Conservation (phyloP, 306 rosid species). For the Betula pendula region DNA sequence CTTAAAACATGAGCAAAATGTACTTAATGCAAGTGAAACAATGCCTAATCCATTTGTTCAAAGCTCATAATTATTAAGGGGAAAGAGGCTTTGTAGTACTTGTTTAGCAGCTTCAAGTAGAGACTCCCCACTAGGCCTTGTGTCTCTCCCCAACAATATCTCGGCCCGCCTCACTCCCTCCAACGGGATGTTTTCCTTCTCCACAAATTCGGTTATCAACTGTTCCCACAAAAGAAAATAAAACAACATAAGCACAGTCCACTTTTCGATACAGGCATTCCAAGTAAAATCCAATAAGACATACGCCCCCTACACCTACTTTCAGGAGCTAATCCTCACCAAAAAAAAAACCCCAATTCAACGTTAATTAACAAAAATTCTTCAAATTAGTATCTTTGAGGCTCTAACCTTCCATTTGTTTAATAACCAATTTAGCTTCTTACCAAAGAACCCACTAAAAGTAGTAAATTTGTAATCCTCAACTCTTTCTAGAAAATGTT, state of each 20-base stretch:
- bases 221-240: slow-evolving; percentile 21
- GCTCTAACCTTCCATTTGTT: neutral
- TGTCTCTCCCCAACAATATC: slow-evolving; percentile 84
- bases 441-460: neutral
- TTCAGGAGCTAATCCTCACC: neutral
- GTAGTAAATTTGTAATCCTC: neutral
- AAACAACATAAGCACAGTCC: neutral
- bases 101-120: slow-evolving; percentile 85
- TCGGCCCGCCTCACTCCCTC: slow-evolving; percentile 46
- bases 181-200: slow-evolving; percentile 53
- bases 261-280: neutral
- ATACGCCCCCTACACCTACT: neutral
- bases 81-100: slow-evolving; percentile 37
- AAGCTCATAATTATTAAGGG: slow-evolving; percentile 5
- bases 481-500: neutral
- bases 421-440: neutral
- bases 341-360: neutral
- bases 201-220: slow-evolving; percentile 62
- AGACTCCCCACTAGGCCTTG: slow-evolving; percentile 82
- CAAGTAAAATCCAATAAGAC: neutral
- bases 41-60: neutral
- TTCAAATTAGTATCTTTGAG: neutral
- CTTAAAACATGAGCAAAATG: slow-evolving; percentile 7
- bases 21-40: neutral
- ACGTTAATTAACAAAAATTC: neutral